Base-by-base conservation (phyloP, 2,329 filamentous ascomycete species). In the Amauroascus verrucosus region DNA sequence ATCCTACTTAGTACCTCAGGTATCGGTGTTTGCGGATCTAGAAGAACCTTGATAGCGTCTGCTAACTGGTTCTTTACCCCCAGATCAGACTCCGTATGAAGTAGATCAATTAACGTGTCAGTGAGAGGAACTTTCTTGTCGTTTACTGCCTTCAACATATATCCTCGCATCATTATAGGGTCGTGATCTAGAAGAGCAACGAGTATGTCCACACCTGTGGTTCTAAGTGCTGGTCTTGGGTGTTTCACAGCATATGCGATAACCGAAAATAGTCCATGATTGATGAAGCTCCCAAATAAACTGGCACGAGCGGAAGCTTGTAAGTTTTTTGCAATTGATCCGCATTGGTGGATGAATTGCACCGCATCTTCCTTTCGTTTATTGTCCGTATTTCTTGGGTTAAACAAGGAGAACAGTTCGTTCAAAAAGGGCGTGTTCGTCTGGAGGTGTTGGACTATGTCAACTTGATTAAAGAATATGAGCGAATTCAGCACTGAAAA, bases 381-480 rank as follows among this genome's bases (percentile, higher is more conserved):
- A 50, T 79, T 74, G 48, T 86, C 82, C 50, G 70, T 67, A 56
- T 82, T 80, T 22, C 82, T 75, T 0, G 81, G 74, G 18, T 77
- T 80, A 64, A 97, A 96, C 57, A 97, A 88, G 51, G 80, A 79
- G 67, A 97, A 98, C 3, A 97, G 77, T 57, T 96, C 88, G 60
- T 82, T 83, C 26, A 97, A 73, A 63, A 95, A 96, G 1, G 72
- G 71, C 0, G 75, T 75, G 62, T 95, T 95, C 24, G 77, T 78
- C 68, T 96, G 90, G n/a, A 98, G 77, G 70, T 97, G 88, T 64
- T 91, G 87, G 48, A 98, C 85, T 65, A 98, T 96, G 65, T 97
- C 93, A 62, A 97, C 90, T 72, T 98, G 93, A 72, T 97, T 93
- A 77, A 95, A 98, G 74, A 96, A 98, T 61, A 98, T 98, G 62